phyloP scores from a whole-genome alignment of 176 grass and related monocot genomes.

The Thalia dealbata region DNA sequence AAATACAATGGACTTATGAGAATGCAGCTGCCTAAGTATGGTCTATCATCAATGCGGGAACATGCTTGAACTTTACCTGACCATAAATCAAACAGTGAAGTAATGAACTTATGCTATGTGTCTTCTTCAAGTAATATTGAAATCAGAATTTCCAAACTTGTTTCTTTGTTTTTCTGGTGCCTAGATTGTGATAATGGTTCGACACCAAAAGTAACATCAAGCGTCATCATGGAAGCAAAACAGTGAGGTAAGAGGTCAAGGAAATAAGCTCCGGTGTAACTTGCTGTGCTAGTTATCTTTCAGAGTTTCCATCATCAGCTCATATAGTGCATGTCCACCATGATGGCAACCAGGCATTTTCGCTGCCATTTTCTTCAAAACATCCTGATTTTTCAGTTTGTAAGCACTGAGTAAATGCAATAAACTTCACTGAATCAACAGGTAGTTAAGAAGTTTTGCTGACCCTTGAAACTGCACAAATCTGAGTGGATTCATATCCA shows the following conservation, averaged over 20 bases:
- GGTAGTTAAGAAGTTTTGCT: slow-evolving; percentile 14
- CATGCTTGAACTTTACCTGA: background rate
- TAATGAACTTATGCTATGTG: too few relatives aligned
- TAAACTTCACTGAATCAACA: background rate
- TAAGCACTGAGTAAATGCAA: slow-evolving; percentile 8
- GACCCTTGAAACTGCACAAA: slow-evolving; percentile 49
- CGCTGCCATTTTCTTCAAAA: slow-evolving; percentile 37
- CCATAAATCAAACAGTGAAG: background rate
- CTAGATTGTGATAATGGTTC: background rate
- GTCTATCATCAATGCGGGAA: too few relatives aligned
- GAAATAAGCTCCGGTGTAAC: background rate
- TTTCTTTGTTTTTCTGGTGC: background rate
- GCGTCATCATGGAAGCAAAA: background rate
- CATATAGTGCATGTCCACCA: slow-evolving; percentile 66
- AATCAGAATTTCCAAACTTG: background rate
- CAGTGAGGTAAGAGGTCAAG: background rate
- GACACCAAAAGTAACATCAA: background rate
- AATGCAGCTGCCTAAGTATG: background rate
- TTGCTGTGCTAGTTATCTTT: background rate
- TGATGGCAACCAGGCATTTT: slow-evolving; percentile 74
- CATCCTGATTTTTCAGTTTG: slow-evolving; percentile 32
- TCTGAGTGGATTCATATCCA: slow-evolving; percentile 82
- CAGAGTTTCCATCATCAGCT: slow-evolving; percentile 30
- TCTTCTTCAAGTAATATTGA: too few relatives aligned
- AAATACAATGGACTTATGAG: background rate